phyloP scores from a whole-genome alignment of 495 filamentous ascomycete species.

The Annulohypoxylon stygium region DNA sequence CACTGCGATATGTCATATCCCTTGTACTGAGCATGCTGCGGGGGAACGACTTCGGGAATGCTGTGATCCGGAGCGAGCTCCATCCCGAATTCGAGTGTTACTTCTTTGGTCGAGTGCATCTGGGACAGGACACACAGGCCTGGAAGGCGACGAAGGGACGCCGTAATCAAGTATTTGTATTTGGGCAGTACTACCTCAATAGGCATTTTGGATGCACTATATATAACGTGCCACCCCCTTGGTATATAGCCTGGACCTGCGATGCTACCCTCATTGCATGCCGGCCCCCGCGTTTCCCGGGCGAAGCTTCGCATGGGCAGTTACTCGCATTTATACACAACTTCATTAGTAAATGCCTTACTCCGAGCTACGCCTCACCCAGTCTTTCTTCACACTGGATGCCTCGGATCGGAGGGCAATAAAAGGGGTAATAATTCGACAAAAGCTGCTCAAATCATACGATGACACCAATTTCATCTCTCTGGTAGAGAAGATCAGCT shows the following conservation, averaged over 20 bases:
- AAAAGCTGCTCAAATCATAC: background rate
- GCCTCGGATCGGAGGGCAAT: background rate
- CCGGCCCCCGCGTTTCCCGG: background rate
- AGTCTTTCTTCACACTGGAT: background rate
- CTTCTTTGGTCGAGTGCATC: slow-evolving; percentile 28
- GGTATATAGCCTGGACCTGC: background rate
- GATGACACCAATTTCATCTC: background rate
- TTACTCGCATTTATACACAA: background rate
- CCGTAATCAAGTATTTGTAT: slow-evolving; percentile 17
- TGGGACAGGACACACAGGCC: background rate
- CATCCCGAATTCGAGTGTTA: slow-evolving; percentile 1
- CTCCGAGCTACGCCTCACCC: background rate
- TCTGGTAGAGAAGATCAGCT: background rate
- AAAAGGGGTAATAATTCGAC: background rate
- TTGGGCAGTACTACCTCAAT: slow-evolving; percentile 1
- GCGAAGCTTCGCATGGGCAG: background rate
- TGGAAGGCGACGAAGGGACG: background rate
- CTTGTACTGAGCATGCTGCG: background rate
- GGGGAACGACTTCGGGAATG: slow-evolving; percentile 5
- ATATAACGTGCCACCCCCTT: slow-evolving; percentile 7
- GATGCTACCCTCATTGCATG: slow-evolving; percentile 18
- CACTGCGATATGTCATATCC: slow-evolving; percentile 7
- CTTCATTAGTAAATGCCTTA: background rate
- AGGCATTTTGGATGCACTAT: background rate
- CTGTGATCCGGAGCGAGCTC: slow-evolving; percentile 9